phyloP scores from a whole-genome alignment of 192 early-diverging fungal species.

The Piromyces finnis region DNA sequence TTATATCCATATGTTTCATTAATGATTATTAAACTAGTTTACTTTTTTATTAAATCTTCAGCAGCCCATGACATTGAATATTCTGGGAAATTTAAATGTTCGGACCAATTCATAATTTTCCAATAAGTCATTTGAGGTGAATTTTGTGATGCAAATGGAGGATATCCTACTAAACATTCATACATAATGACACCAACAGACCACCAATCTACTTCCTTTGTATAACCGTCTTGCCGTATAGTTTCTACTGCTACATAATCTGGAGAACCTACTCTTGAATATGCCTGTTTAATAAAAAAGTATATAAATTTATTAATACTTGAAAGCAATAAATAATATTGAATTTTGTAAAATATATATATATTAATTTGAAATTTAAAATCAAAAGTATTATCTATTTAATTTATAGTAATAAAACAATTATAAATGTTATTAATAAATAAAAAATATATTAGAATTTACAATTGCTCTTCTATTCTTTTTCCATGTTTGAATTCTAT shows the following conservation, averaged over 20 bases:
- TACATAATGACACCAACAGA: slow-evolving; percentile 98
- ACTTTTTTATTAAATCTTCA: slow-evolving; percentile 80
- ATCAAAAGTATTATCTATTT: too few species aligned
- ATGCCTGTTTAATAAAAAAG: slow-evolving; percentile 33
- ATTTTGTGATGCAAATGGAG: slow-evolving; percentile 91
- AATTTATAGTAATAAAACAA: too few species aligned
- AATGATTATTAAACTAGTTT: too few species aligned
- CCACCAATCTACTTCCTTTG: slow-evolving; percentile 99
- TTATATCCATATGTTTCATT: too few species aligned
- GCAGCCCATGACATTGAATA: slow-evolving; percentile 77
- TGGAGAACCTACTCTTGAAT: slow-evolving; percentile 94
- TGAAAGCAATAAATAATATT: too few species aligned
- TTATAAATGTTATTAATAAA: too few species aligned
- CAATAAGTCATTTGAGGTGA: slow-evolving; percentile 85
- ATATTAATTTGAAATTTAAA: too few species aligned
- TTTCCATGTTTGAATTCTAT: slow-evolving; percentile 95
- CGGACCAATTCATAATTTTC: slow-evolving; percentile 95
- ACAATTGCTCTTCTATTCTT: slow-evolving; percentile 81
- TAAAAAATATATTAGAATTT: slow-evolving; percentile 1
- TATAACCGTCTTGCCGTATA: slow-evolving; percentile 85
- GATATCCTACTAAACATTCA: slow-evolving; percentile 91
- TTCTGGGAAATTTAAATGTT: slow-evolving; percentile 84
- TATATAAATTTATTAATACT: too few species aligned
- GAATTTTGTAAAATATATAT: too few species aligned
- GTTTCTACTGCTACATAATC: slow-evolving; percentile 79